A percentile compares a stretch with the other conserved stretches of the same genome.
phyloP scores from a whole-genome alignment of 352 stramenopile species.

The Globisporangium radiosum region DNA sequence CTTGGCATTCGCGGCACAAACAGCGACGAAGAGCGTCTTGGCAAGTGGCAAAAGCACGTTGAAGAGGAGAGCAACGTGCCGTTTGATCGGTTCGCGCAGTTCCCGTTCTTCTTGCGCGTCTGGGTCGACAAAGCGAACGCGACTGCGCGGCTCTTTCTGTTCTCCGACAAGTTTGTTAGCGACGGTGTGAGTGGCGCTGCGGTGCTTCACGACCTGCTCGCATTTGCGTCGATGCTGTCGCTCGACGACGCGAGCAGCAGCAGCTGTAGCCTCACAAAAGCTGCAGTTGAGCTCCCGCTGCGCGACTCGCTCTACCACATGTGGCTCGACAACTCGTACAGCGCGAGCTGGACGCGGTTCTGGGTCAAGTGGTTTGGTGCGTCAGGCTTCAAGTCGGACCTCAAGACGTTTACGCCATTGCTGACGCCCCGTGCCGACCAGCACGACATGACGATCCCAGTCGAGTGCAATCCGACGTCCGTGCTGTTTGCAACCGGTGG shows the following conservation, averaged over 20 bases:
- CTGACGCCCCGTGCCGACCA: slow-evolving; percentile 5
- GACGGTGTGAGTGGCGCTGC: slow-evolving; percentile 5
- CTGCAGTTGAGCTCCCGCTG: slow-evolving; percentile 1
- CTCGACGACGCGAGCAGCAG: neutral
- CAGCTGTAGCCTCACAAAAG: neutral
- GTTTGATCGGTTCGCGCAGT: slow-evolving; percentile 6
- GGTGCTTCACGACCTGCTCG: slow-evolving; percentile 7
- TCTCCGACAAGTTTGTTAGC: slow-evolving; percentile 8
- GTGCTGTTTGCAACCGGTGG: slow-evolving; percentile 9
- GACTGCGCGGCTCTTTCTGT: slow-evolving; percentile 6
- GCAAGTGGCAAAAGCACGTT: slow-evolving; percentile 11
- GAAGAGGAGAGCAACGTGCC: slow-evolving; percentile 4
- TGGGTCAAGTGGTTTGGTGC: slow-evolving; percentile 6
- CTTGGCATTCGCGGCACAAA: slow-evolving; percentile 6
- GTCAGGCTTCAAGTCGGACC: slow-evolving; percentile 2
- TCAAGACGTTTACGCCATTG: slow-evolving; percentile 10
- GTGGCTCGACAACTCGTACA: slow-evolving; percentile 7
- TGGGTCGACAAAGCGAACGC: slow-evolving; percentile 3
- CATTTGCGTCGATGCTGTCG: slow-evolving; percentile 5
- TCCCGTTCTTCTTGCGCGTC: slow-evolving; percentile 8
- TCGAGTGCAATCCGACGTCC: slow-evolving; percentile 8
- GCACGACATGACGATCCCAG: slow-evolving; percentile 7
- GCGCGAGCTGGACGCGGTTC: slow-evolving; percentile 5
- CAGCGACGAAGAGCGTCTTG: slow-evolving; percentile 5
- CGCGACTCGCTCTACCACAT: slow-evolving; percentile 3